Base-by-base conservation (phyloP, 2,329 filamentous ascomycete genomes). In the Hymenotorrendiella dingleyae region DNA sequence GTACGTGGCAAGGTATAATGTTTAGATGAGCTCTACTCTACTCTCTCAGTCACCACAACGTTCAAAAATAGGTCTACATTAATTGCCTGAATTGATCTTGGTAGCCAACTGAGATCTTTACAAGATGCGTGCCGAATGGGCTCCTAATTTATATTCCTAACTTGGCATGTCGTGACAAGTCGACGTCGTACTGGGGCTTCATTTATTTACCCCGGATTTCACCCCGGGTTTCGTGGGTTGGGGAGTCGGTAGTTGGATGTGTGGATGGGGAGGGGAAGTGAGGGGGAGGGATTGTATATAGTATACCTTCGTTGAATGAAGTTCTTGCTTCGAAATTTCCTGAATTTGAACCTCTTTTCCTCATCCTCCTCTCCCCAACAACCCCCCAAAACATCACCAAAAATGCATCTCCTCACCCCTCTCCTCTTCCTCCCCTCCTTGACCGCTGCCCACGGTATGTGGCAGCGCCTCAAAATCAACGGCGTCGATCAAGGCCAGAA, bases 401-500 rank as follows among this genome's bases (percentile, higher is more conserved):
- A 17, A 20, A 21, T 17, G 16, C 24, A 38, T 5, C 17, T 50
- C 9, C 30, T 49, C 24, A 32, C 40, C 20, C 32, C 49, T 19
- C 23, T 39, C 26, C 30, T 45, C 21, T 28, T 53, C 2, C 40
- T 43, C 23, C 33, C 46, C n/a, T 22, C 20, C 26, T 9, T 36
- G 27, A 40, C 57, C 30, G 57, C 62, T 7, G 66, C 62, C 27
- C 68, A 72, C 48, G 56, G 62, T 37, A 69, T 71, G 52, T 69
- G 69, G 48, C 67, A 71, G 51, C 62, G 62, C 20, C 62, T 77
- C 36, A 69, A 67, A 5, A 65, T 74, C 45, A 66, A 73, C 45
- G 70, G 69, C 29, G 62, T 60, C 16, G 70, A 75, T 48, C 64
- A 72, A 50, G 72, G 71, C 40, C 66, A 70, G 49, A 64, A 73